Evolutionary conservation across 2,329 filamentous ascomycete genomes (phyloP).

Genomic region (Colletotrichum gloeosporioides): DNA sequence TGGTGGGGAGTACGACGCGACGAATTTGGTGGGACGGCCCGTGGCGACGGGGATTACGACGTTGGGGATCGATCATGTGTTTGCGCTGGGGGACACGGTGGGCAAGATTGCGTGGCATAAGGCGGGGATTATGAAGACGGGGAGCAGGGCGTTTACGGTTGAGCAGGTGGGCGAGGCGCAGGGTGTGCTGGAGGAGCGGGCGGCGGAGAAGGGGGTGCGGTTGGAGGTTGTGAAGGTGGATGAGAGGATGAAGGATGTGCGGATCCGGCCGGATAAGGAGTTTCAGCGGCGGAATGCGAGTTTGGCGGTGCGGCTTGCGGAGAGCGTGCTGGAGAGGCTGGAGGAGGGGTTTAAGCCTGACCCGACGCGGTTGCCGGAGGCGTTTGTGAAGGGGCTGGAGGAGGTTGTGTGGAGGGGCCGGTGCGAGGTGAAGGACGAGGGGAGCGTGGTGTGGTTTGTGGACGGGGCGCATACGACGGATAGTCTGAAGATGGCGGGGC

Average conservation of each 20-base stretch:
- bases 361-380: conserved; percentile 41
- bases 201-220: conserved; percentile 53
- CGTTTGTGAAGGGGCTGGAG: conserved; percentile 70
- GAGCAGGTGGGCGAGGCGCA: conserved; percentile 39
- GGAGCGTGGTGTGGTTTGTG: conserved; percentile 72
- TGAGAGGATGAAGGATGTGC: conserved; percentile 47
- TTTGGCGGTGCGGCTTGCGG: conserved; percentile 57
- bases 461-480: conserved; percentile 90
- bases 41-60: conserved; percentile 75
- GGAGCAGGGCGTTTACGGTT: conserved; percentile 44
- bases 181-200: conserved; percentile 64
- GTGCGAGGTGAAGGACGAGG: conserved; percentile 68
- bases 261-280: conserved; percentile 51
- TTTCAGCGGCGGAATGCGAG: conserved; percentile 68
- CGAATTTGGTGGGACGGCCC: conserved; percentile 72
- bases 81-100: conserved; percentile 79
- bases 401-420: conserved; percentile 75
- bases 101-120: conserved; percentile 92
- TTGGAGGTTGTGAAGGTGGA: conserved; percentile 5
- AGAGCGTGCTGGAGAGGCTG: conserved; percentile 52
- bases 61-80: conserved; percentile 84
- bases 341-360: conserved; percentile 21
- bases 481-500: conserved; percentile 76
- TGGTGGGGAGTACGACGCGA: conserved; percentile 91
- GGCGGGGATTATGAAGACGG: conserved; percentile 80